A percentile compares a stretch with the other conserved stretches of the same genome.
phyloP scores from a whole-genome alignment of 2,329 filamentous ascomycete genomes.

The Colletotrichum orbiculare region DNA sequence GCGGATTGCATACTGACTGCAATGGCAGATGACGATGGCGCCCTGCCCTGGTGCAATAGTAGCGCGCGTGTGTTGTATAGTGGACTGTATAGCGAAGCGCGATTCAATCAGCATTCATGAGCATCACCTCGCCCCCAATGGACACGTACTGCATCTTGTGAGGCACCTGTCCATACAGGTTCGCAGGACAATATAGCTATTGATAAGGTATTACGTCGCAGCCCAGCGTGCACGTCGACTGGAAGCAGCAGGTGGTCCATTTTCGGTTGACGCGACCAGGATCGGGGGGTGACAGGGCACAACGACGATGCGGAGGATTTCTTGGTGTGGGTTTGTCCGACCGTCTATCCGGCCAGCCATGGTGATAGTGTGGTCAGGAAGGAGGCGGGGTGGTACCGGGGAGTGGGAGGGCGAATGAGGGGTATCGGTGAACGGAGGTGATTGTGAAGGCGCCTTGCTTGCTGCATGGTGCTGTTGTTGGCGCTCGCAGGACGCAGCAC shows the following conservation, averaged over 20 bases:
- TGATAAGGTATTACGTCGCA: conserved; percentile 13
- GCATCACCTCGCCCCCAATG: too few species aligned
- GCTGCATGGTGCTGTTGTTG: not conserved
- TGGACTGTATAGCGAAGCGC: not conserved
- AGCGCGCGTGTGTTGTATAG: not conserved
- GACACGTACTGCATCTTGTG: too few species aligned
- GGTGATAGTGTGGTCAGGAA: conserved; percentile 26
- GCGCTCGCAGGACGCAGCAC: not conserved
- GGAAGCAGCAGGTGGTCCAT: too few species aligned
- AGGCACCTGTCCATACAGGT: not conserved
- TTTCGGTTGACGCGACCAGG: conserved; percentile 9
- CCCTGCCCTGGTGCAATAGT: not conserved
- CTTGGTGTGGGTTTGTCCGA: conserved; percentile 13
- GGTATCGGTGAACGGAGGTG: conserved; percentile 7
- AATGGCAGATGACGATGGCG: too few species aligned
- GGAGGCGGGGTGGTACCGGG: conserved; percentile 28
- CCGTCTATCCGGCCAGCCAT: conserved; percentile 10
- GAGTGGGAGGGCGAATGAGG: conserved; percentile 20
- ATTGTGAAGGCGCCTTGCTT: not conserved
- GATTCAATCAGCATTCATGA: not conserved
- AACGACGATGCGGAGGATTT: conserved; percentile 12
- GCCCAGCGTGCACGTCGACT: too few species aligned
- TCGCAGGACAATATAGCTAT: conserved; percentile 13
- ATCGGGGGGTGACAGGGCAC: conserved; percentile 1
- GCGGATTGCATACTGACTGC: too few species aligned